A percentile compares a stretch with the other conserved stretches of the same genome.
These are phyloP conservation scores for Casuarina glauca DNA, from an alignment of 306 rosid species.

Conservation along the genomic window DNA sequence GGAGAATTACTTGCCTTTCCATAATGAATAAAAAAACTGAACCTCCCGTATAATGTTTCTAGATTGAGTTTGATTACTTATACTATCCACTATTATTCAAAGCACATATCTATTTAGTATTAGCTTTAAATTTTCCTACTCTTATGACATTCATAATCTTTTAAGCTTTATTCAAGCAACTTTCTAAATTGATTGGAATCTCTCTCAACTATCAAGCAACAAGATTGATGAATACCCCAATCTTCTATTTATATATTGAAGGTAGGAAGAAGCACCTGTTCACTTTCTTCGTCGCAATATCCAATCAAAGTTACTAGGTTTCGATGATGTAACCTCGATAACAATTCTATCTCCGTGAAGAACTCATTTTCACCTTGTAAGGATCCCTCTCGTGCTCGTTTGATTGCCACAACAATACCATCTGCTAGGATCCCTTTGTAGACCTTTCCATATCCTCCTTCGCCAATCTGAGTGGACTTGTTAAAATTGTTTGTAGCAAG, in stretches of 20 bases:
- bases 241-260: neutral
- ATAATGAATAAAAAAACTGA: slow-evolving; percentile 4
- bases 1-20: neutral
- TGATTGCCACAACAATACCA: slow-evolving; percentile 69
- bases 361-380: slow-evolving; percentile 87
- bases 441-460: slow-evolving; percentile 85
- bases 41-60: neutral
- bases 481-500: slow-evolving; percentile 65
- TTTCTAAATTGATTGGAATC: neutral
- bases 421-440: slow-evolving; percentile 65
- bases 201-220: slow-evolving; percentile 3
- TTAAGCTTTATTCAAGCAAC: neutral
- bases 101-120: neutral
- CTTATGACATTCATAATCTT: neutral
- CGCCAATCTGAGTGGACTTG: slow-evolving; percentile 61
- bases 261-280: slow-evolving; percentile 53
- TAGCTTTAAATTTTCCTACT: neutral
- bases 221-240: slow-evolving; percentile 6
- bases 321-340: slow-evolving; percentile 82
- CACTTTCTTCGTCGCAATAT: slow-evolving; percentile 78
- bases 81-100: slow-evolving; percentile 1
- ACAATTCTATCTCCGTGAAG: slow-evolving; percentile 74
- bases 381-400: slow-evolving; percentile 86
- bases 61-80: slow-evolving; percentile 10
- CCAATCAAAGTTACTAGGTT: slow-evolving; percentile 81